Evolutionary conservation across 306 rosid species (phyloP).

Genomic region (Abrus precatorius): DNA sequence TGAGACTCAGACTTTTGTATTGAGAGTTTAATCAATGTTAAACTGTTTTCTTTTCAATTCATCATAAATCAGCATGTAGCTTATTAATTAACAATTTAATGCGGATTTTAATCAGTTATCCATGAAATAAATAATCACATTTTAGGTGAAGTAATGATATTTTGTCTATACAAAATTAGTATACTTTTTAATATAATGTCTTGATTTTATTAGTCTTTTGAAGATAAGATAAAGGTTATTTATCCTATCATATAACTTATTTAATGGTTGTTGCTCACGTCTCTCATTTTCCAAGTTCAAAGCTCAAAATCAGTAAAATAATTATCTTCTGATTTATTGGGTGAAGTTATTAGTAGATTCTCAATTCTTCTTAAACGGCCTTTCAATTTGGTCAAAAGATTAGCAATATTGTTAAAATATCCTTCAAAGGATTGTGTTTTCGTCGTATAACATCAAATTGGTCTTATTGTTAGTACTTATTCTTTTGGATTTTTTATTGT

Average conservation of each 20-base stretch:
- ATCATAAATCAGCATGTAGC: background rate
- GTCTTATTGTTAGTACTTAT: background rate
- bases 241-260: too few species aligned
- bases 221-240: too few species aligned
- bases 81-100: constrained; percentile 20
- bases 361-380: background rate
- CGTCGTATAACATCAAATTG: background rate
- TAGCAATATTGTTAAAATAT: background rate
- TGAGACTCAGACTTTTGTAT: constrained; percentile 2
- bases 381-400: background rate
- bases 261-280: too few species aligned
- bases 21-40: background rate
- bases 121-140: too few species aligned
- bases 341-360: background rate
- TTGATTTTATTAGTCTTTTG: too few species aligned
- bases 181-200: too few species aligned
- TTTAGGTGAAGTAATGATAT: too few species aligned
- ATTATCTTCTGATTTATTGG: background rate
- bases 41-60: background rate
- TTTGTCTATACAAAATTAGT: too few species aligned
- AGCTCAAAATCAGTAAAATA: background rate
- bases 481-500: background rate
- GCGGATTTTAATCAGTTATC: background rate
- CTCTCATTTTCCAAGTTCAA: constrained; percentile 1
- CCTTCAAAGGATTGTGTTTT: background rate